Base-by-base conservation (phyloP, 2,329 filamentous ascomycete species). In the Trichoderma cornu-damae region DNA sequence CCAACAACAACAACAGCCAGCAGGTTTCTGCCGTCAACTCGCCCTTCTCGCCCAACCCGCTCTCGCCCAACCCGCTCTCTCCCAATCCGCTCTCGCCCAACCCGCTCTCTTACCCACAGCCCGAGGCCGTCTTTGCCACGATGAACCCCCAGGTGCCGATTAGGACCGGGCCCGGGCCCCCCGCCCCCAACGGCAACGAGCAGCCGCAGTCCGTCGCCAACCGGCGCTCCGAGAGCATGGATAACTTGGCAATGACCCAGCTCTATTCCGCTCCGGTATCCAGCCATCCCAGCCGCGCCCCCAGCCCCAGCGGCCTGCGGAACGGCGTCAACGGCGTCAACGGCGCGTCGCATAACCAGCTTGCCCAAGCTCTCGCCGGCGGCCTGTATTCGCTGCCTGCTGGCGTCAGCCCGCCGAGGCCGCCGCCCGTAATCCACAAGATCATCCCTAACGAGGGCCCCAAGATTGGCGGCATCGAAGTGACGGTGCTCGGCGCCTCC, bases 401-500 rank as follows among this genome's bases (percentile, higher is more conserved):
- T 26, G 72, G 70, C 6, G 72, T 80, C 56, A 76, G 76, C 48
- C 75, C 78, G 42, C 74, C 79, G n/a, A 74, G 79, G 28, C 56
- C 63, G 1, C 68, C 72, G 9, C 76, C 81, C 2, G 82, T 86
- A 16, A 93, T 95, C 20, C 86, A 90, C 68, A 93, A 92, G 69
- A 80, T 96, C 60, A 89, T 94, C 34, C 91, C 92, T 0, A 81
- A 81, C 28, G 89, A 95, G 70, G 91, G 91, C 0, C 89, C 91
- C 6, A 89, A 86, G 59, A 84, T 83, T 34, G 91, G 91, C 59
- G 91, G 91, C 40, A 91, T 90, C 52, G 91, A 96, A 69, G 90
- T 96, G 3, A 93, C 89, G 0, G 82, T 94, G 57, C 77, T 96
- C 7, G 91, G 92, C 16, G 88, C 85, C 62, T 84, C 86, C 12